These are phyloP conservation scores for Geotrichum citri-aurantii DNA, from an alignment of 1,139 yeast species.

Conservation along the genomic window DNA sequence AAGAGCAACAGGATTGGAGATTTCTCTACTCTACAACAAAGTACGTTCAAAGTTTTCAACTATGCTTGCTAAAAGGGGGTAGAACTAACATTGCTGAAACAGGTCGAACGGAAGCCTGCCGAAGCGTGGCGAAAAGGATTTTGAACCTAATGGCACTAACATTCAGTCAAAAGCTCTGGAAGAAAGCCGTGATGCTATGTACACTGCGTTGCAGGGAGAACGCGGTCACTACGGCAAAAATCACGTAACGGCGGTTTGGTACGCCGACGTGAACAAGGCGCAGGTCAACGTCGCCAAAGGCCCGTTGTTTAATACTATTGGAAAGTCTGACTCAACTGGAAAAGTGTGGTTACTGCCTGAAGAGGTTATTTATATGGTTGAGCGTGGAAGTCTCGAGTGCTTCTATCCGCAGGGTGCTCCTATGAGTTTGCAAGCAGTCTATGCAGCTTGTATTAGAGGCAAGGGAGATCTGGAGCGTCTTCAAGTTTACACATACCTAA, in stretches of 20 bases:
- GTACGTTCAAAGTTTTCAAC: constrained; percentile 13
- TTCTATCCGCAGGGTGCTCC: constrained; percentile 42
- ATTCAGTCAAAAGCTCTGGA: constrained; percentile 50
- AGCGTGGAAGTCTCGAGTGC: constrained; percentile 72
- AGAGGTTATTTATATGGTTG: constrained; percentile 72
- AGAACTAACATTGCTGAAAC: constrained; percentile 20
- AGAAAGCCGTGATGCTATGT: constrained; percentile 67
- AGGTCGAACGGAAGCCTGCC: constrained; percentile 40
- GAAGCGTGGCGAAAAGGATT: constrained; percentile 78
- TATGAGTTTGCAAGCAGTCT: constrained; percentile 61
- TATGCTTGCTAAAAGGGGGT: neutral
- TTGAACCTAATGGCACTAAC: constrained; percentile 74
- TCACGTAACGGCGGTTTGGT: constrained; percentile 43
- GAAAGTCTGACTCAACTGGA: constrained; percentile 48
- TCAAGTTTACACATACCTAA: constrained; percentile 68
- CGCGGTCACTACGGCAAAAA: constrained; percentile 49
- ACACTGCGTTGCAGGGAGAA: constrained; percentile 52
- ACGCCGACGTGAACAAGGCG: constrained; percentile 39
- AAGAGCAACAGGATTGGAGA: constrained; percentile 69
- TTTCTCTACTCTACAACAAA: constrained; percentile 30
- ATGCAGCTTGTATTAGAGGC: constrained; percentile 46
- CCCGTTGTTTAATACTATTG: constrained; percentile 67
- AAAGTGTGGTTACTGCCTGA: constrained; percentile 51
- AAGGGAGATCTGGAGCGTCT: constrained; percentile 50
- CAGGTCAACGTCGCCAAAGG: constrained; percentile 61